Evolutionary conservation across 352 stramenopile species (phyloP).

Genomic region (Globisporangium splendens): DNA sequence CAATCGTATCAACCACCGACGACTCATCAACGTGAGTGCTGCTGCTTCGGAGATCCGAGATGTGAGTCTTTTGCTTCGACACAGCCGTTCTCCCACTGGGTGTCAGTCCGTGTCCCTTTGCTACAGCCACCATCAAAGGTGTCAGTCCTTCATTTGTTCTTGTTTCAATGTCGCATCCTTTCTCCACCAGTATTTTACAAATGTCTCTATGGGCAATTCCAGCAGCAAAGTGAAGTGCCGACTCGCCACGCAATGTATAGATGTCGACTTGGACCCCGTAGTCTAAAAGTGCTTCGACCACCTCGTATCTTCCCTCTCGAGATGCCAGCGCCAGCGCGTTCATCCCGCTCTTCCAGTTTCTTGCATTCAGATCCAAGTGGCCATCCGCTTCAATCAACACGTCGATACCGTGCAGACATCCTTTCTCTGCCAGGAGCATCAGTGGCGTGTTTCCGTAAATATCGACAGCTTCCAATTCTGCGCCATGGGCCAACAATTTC

Average conservation of each 20-base stretch:
- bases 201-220: slow-evolving; percentile 55
- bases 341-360: slow-evolving; percentile 82
- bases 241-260: slow-evolving; percentile 61
- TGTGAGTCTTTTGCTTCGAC: slow-evolving; percentile 21
- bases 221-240: slow-evolving; percentile 78
- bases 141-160: slow-evolving; percentile 68
- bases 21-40: slow-evolving; percentile 47
- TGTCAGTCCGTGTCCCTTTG: slow-evolving; percentile 33
- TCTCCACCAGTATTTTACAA: slow-evolving; percentile 69
- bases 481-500: slow-evolving; percentile 76
- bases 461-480: slow-evolving; percentile 58
- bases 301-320: slow-evolving; percentile 54
- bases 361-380: slow-evolving; percentile 66
- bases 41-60: slow-evolving; percentile 36
- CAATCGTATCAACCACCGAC: slow-evolving; percentile 62
- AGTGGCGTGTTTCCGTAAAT: slow-evolving; percentile 82
- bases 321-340: slow-evolving; percentile 70
- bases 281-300: slow-evolving; percentile 81
- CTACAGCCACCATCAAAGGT: slow-evolving; percentile 73
- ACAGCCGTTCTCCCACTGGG: slow-evolving; percentile 29
- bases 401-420: slow-evolving; percentile 69
- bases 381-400: slow-evolving; percentile 65
- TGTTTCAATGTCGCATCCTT: slow-evolving; percentile 62
- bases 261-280: slow-evolving; percentile 73
- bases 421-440: slow-evolving; percentile 75